phyloP scores from a whole-genome alignment of 106 monocot genomes.

The Allium sativum region DNA sequence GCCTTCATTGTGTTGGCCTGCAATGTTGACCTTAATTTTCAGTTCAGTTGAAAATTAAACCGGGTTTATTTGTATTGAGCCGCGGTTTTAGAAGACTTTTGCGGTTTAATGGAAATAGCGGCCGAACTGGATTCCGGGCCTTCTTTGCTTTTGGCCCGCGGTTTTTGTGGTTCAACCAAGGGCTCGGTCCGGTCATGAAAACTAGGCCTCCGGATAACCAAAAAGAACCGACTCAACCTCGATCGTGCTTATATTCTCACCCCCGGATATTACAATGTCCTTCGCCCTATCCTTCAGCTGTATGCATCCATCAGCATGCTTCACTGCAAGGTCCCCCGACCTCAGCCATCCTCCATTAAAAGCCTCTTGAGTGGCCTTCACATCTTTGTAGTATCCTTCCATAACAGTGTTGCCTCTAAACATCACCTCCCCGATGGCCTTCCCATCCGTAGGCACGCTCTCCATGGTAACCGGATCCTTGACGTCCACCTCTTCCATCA shows the following conservation, averaged over 20 bases:
- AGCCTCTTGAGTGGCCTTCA: constrained; percentile 12
- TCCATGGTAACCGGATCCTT: constrained; percentile 55
- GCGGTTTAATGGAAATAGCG: too few relatives aligned
- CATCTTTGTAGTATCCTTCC: constrained; percentile 58
- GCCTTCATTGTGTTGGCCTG: too few relatives aligned
- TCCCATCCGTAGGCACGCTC: constrained; percentile 53
- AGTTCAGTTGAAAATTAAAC: too few relatives aligned
- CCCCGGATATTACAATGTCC: constrained; percentile 22
- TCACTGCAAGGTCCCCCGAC: background rate
- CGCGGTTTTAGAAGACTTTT: too few relatives aligned
- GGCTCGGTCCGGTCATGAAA: too few relatives aligned
- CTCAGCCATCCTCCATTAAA: constrained; percentile 4
- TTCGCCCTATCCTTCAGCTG: constrained; percentile 18
- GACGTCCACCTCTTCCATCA: constrained; percentile 41
- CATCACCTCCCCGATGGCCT: constrained; percentile 68
- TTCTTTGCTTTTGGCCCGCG: too few relatives aligned
- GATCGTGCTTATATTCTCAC: constrained; percentile 21
- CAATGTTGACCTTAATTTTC: too few relatives aligned
- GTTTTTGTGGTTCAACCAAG: too few relatives aligned
- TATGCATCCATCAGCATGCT: constrained; percentile 13
- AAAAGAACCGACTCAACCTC: constrained; percentile 25
- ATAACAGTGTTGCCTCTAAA: constrained; percentile 69
- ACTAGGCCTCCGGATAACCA: constrained; percentile 21
- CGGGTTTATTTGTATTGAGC: too few relatives aligned
- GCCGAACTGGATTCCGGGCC: constrained; percentile 5